These are phyloP conservation scores for Lactarius hengduanensis DNA, from an alignment of 768 basidiomycete genomes.

Conservation along the genomic window DNA sequence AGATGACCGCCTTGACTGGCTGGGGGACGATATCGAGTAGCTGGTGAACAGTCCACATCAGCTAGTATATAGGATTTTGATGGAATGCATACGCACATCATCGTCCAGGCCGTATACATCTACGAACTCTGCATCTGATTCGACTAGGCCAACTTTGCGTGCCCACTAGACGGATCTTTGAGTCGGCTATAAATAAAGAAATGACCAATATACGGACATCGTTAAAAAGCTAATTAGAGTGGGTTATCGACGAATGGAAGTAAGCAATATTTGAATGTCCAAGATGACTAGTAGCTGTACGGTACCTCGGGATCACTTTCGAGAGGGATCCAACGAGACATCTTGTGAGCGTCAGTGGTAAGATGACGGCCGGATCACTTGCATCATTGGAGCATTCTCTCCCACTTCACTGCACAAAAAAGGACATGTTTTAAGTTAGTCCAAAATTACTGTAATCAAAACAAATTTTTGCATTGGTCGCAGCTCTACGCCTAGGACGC, in stretches of 20 bases:
- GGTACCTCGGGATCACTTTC: conserved; percentile 68
- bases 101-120: conserved; percentile 29
- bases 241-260: conserved; percentile 35
- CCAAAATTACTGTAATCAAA: not conserved
- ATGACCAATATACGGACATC: conserved; percentile 10
- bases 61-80: not conserved
- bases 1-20: conserved; percentile 79
- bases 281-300: not conserved
- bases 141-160: conserved; percentile 6
- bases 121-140: conserved; percentile 20
- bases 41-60: conserved; percentile 37
- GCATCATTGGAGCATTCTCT: not conserved
- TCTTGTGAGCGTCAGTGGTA: not conserved
- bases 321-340: conserved; percentile 65
- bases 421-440: not conserved
- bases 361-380: not conserved
- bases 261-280: not conserved
- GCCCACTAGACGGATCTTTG: conserved; percentile 1
- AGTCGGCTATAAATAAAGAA: conserved; percentile 8
- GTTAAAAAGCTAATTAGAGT: conserved; percentile 19
- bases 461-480: no score
- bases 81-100: conserved; percentile 11
- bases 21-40: conserved; percentile 66
- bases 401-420: not conserved
- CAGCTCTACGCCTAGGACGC: no score